Percentiles rank a stretch among this genome's conserved stretches.
Evolutionary conservation across 2,329 filamentous ascomycete genomes (phyloP).

Genomic region (Penicillium glabrum): DNA sequence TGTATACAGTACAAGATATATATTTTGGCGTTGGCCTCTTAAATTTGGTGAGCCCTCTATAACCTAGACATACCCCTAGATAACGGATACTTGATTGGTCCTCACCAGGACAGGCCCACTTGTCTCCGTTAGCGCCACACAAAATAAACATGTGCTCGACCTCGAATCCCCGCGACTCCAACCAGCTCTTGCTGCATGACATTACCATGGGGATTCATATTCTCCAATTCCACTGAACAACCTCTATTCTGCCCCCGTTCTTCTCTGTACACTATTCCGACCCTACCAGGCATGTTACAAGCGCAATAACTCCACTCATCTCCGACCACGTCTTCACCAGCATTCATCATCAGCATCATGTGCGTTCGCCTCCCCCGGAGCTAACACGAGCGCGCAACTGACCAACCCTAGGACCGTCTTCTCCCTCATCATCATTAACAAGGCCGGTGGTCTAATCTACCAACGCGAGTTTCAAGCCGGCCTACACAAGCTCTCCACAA

Average conservation of each 20-base stretch:
- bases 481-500: conserved; percentile 84
- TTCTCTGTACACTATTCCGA: neutral
- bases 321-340: conserved; percentile 9
- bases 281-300: conserved; percentile 7
- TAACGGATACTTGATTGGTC: neutral
- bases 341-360: conserved; percentile 16
- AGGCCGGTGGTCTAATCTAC: conserved; percentile 94
- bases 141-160: conserved; percentile 1
- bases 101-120: neutral
- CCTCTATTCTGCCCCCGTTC: neutral
- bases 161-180: conserved; percentile 8
- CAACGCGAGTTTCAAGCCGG: conserved; percentile 89
- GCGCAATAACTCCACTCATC: conserved; percentile 5
- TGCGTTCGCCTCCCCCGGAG: conserved; percentile 8
- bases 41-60: neutral
- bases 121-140: neutral
- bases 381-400: conserved; percentile 3
- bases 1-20: too few species aligned
- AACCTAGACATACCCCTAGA: neutral
- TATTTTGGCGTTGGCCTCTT: too few species aligned
- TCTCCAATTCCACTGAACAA: neutral
- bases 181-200: neutral
- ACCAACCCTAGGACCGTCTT: conserved; percentile 78
- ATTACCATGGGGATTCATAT: neutral
- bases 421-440: conserved; percentile 96